Base-by-base conservation (phyloP, 2,329 filamentous ascomycete genomes). In the Microdochium trichocladiopsis region DNA sequence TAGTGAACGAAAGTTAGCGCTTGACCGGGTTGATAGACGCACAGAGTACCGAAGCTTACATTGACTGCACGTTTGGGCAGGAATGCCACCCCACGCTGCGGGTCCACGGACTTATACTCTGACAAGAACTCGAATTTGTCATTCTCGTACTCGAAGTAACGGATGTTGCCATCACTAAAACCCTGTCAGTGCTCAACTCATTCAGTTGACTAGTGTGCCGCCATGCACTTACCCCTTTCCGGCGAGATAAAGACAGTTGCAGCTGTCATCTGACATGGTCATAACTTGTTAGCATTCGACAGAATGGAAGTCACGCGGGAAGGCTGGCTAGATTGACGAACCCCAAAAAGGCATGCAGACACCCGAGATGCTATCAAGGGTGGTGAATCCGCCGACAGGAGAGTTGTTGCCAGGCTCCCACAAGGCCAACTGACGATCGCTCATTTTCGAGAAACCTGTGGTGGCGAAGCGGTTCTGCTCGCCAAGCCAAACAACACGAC, bases 321-420 rank as follows among this genome's bases (percentile, higher is more conserved):
- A 16, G 4, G 12, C 14, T 4, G 33, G 14, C 12, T 37, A 16
- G 6, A 6, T 9, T 16, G 41, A 49, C 75, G 59, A 68, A 83
- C 80, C 94, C 94, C 94, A 99, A 82, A 99, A 97, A 28, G 94
- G 94, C 90, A 99, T 96, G 79, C 91, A 95, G 55, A 99, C 92
- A 68, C 94, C 94, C 47, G 93, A 96, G 64, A 96, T 96, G 48
- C 90, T 95, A 72, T 99, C 94, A 49, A 99, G 80, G 60, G 88
- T 88, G 62, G 83, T 86, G 74, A 96, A 96, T 16, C 91, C 92
- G 50, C 90, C 91, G 62, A 97, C 87, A 49, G 94, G 94, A 63
- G 95, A 87, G 33, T 84, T 82, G 58, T 83, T 86, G 61, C 92
- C 88, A 48, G 91, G 84, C 75, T 99, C 94, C 94, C 94, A 99